phyloP scores from a whole-genome alignment of 2,329 filamentous ascomycete species.

The Incumbomyces delicatus region DNA sequence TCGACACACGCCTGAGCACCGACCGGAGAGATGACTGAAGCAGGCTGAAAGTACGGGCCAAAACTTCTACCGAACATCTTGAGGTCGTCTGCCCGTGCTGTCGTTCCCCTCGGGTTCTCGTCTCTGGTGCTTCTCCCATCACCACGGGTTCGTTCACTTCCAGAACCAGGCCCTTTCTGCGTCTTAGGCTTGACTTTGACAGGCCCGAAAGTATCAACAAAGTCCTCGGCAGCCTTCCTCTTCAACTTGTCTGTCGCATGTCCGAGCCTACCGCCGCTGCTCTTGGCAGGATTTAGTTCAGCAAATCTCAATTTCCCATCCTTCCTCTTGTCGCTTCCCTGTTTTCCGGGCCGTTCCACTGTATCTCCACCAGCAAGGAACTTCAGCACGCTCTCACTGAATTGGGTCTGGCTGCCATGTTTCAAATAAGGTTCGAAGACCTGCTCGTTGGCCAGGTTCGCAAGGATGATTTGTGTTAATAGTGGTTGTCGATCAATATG shows the following conservation, averaged over 20 bases:
- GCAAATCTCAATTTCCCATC: slow-evolving; percentile 2
- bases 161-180: background rate
- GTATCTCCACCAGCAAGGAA: slow-evolving; percentile 10
- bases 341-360: slow-evolving; percentile 5
- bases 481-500: slow-evolving; percentile 13
- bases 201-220: background rate
- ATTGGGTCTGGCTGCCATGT: slow-evolving; percentile 15
- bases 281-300: background rate
- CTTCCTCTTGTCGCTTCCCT: slow-evolving; percentile 3
- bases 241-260: background rate
- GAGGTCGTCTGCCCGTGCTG: background rate
- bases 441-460: slow-evolving; percentile 7
- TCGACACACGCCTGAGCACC: background rate
- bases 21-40: background rate
- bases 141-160: background rate
- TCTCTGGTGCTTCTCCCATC: background rate
- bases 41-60: background rate
- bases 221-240: background rate
- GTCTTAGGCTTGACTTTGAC: background rate
- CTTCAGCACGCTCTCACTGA: slow-evolving; percentile 12
- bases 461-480: slow-evolving; percentile 13
- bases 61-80: background rate
- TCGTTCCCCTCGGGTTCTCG: background rate
- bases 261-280: background rate
- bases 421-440: slow-evolving; percentile 16